Evolutionary conservation across 2,329 filamentous ascomycete species (phyloP).

Genomic region (Cladophialophora immunda): DNA sequence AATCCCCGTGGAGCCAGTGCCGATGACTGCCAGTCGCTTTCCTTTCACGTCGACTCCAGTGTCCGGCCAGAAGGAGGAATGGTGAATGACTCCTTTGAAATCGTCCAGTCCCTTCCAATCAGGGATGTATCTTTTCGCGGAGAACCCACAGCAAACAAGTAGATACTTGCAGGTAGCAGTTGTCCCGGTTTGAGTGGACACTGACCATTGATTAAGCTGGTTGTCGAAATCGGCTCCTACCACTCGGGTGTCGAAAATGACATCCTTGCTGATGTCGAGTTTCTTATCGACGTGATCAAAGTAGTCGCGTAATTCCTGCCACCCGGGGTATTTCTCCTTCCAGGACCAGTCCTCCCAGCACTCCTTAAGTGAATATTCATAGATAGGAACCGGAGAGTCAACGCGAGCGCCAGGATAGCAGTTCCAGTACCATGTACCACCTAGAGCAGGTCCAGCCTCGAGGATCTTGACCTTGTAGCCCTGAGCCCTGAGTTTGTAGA

Average conservation of each 20-base stretch:
- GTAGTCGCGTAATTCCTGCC: constrained; percentile 51
- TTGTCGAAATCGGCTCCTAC: constrained; percentile 48
- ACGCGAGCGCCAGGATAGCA: constrained; percentile 74
- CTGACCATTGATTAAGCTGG: constrained; percentile 47
- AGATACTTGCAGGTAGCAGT: constrained; percentile 35
- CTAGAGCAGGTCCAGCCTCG: constrained; percentile 47
- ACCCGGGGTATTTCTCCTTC: constrained; percentile 50
- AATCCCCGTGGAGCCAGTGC: constrained; percentile 70
- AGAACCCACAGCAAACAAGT: constrained; percentile 44
- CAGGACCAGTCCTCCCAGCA: constrained; percentile 59
- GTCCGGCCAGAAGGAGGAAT: constrained; percentile 68
- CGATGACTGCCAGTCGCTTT: constrained; percentile 70
- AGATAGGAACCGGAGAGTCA: constrained; percentile 63
- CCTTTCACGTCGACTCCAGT: constrained; percentile 61
- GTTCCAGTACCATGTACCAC: constrained; percentile 65
- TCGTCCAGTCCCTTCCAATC: constrained; percentile 66
- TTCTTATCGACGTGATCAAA: constrained; percentile 52
- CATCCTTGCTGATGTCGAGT: constrained; percentile 50
- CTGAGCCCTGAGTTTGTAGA: constrained; percentile 45
- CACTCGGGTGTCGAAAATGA: constrained; percentile 47
- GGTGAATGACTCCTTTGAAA: constrained; percentile 68
- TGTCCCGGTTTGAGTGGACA: constrained; percentile 49
- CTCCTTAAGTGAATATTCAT: constrained; percentile 62
- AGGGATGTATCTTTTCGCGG: constrained; percentile 63
- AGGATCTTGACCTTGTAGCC: constrained; percentile 47